Evolutionary conservation across 164 flowering plant species (phyloP), one percentile per base, ranked within the genome.

Genomic region (Liriodendron chinense): DNA sequence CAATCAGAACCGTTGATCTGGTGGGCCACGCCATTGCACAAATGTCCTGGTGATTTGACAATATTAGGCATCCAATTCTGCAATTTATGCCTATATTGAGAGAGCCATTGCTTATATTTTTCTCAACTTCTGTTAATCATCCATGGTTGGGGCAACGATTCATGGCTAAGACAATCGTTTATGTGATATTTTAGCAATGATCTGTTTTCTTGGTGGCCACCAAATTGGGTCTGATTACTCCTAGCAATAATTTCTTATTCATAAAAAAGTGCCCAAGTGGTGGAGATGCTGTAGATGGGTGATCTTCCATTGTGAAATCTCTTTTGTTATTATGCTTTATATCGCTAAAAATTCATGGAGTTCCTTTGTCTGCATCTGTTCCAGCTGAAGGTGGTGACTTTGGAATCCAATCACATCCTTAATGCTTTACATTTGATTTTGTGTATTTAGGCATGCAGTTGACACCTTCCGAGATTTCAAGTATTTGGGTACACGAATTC

Each of bases 401-500:
- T 13, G 48, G 69, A 26, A 12, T 18, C 14, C 24, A 7, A 10
- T 66, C 14, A 9, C 43, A 9, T 14, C 4, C 28, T 66, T 7
- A 23, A 66, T 63, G 26, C 61, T 61, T 70, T 43, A 28, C 14
- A 64, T 53, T 73, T 71, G 48, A 56, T 71, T 62, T 74, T 72
- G 20, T 72, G 47, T 28, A 67, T 76, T 68, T 73, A 94, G 98
- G 82, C 92, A 76, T 75, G 83, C 96, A 50, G 92, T 87, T 81
- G 87, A 91, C 53, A 85, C 80, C 69, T 94, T 83, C 74, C 90
- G 78, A 72, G 94, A 91, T 78, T 84, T 87, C 88, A 94, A 92
- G 78, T 92, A 91, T 82, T 79, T 94, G 82, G 98, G 98, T 68
- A 88, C 97, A 72, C 86, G 98, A 71, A 78, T 91, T 74, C 91